phyloP scores from a whole-genome alignment of 768 basidiomycete genomes.

The Phylloporus scabripes region DNA sequence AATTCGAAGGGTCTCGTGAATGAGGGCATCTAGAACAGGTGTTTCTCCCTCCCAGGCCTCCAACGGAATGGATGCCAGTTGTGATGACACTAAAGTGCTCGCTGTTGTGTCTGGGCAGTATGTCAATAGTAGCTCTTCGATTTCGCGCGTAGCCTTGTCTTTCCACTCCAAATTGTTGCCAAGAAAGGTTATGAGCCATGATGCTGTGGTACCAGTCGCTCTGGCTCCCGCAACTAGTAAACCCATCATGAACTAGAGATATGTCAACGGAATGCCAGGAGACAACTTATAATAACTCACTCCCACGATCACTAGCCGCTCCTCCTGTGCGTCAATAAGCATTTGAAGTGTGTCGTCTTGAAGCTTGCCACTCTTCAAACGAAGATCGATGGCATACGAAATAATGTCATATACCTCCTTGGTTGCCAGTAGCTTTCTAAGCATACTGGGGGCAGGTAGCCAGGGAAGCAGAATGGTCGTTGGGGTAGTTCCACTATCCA shows the following conservation, averaged over 20 bases:
- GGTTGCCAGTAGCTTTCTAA: constrained; percentile 65
- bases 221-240: constrained; percentile 75
- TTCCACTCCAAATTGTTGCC: constrained; percentile 65
- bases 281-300: constrained; percentile 36
- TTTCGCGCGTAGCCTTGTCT: constrained; percentile 52
- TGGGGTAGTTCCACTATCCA: constrained; percentile 69
- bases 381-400: constrained; percentile 47
- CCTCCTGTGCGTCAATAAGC: constrained; percentile 66
- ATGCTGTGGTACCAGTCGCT: constrained; percentile 75
- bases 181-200: constrained; percentile 71
- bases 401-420: constrained; percentile 74
- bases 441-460: constrained; percentile 69
- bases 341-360: constrained; percentile 68
- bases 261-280: constrained; percentile 18
- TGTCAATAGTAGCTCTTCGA: constrained; percentile 48
- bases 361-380: constrained; percentile 51
- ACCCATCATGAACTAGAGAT: constrained; percentile 71
- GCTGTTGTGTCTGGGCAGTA: constrained; percentile 29
- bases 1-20: constrained; percentile 71
- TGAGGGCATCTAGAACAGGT: constrained; percentile 65
- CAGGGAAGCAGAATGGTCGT: constrained; percentile 70
- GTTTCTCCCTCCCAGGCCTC: constrained; percentile 66
- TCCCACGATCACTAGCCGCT: constrained; percentile 62
- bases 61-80: constrained; percentile 57
- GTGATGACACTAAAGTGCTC: constrained; percentile 34